Evolutionary conservation across 2,329 filamentous ascomycete genomes (phyloP).

Genomic region (Xenoacremonium recifei): DNA sequence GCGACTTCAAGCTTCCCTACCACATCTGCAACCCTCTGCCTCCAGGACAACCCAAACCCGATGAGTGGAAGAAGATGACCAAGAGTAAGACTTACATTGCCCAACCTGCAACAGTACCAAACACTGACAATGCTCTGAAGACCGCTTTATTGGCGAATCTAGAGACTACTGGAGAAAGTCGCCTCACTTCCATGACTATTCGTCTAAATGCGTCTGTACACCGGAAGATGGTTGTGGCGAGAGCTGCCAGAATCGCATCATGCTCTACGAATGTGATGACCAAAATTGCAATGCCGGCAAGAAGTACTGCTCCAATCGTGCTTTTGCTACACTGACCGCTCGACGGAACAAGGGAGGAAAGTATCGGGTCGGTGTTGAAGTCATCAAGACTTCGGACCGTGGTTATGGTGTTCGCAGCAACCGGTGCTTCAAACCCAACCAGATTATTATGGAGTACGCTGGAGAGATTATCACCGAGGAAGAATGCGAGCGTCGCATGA

Average conservation of each 20-base stretch:
- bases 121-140: conserved; percentile 47
- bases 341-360: conserved; percentile 77
- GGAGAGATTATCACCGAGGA: conserved; percentile 96
- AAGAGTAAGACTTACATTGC: conserved; percentile 61
- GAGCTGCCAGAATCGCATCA: conserved; percentile 89
- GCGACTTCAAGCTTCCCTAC: conserved; percentile 86
- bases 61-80: conserved; percentile 89
- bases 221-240: conserved; percentile 81
- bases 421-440: conserved; percentile 79
- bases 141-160: conserved; percentile 87
- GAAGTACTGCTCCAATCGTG: conserved; percentile 78
- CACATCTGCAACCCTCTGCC: conserved; percentile 87
- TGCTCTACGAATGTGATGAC: conserved; percentile 95
- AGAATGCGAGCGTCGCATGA: conserved; percentile 93
- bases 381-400: conserved; percentile 84
- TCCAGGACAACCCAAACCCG: conserved; percentile 82
- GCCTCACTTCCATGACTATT: conserved; percentile 70
- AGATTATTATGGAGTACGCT: conserved; percentile 98
- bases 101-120: too few species aligned
- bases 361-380: conserved; percentile 91
- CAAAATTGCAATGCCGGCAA: conserved; percentile 80
- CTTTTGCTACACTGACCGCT: conserved; percentile 76
- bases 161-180: conserved; percentile 77
- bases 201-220: conserved; percentile 75
- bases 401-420: conserved; percentile 92